Percentiles rank a stretch among this genome's conserved stretches.
These are phyloP conservation scores for Tetraselmis chui DNA, from an alignment of 139 green algal species.

Conservation along the genomic window DNA sequence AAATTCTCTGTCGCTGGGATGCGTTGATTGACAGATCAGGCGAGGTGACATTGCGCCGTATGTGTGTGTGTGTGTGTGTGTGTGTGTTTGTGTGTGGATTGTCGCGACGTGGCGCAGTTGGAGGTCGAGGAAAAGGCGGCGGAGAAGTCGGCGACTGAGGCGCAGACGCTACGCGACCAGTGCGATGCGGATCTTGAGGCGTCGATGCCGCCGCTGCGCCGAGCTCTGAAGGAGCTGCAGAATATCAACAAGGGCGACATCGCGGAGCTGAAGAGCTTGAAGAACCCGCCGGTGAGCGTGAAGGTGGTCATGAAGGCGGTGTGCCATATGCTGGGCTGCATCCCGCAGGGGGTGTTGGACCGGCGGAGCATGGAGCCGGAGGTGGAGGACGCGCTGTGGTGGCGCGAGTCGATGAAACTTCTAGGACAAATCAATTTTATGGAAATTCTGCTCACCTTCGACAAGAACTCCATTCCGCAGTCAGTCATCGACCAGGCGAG, in stretches of 20 bases:
- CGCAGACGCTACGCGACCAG: background rate
- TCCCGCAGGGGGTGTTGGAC: slow-evolving; percentile 15
- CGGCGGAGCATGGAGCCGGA: slow-evolving; percentile 22
- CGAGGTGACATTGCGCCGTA: too few relatives aligned
- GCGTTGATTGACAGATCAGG: too few relatives aligned
- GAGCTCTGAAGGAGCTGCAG: slow-evolving; percentile 15
- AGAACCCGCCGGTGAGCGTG: slow-evolving; percentile 28
- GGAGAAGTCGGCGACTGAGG: background rate
- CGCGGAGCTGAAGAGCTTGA: slow-evolving; percentile 43
- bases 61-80: too few relatives aligned
- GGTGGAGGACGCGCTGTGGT: slow-evolving; percentile 43
- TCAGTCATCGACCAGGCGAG: slow-evolving; percentile 35
- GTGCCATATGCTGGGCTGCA: slow-evolving; percentile 37
- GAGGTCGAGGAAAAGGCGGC: background rate
- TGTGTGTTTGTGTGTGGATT: too few relatives aligned
- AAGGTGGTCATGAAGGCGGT: slow-evolving; percentile 38
- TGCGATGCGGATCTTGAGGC: background rate
- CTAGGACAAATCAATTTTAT: slow-evolving; percentile 47
- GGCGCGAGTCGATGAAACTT: slow-evolving; percentile 38
- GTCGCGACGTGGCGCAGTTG: too few relatives aligned
- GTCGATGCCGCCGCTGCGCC: background rate
- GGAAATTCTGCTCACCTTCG: slow-evolving; percentile 37
- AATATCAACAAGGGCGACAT: slow-evolving; percentile 42
- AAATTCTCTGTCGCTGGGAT: too few relatives aligned
- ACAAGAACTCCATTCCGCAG: slow-evolving; percentile 51